Conservation (phyloP, 2,329 filamentous ascomycete species). For the Trichoderma atrobrunneum region DNA sequence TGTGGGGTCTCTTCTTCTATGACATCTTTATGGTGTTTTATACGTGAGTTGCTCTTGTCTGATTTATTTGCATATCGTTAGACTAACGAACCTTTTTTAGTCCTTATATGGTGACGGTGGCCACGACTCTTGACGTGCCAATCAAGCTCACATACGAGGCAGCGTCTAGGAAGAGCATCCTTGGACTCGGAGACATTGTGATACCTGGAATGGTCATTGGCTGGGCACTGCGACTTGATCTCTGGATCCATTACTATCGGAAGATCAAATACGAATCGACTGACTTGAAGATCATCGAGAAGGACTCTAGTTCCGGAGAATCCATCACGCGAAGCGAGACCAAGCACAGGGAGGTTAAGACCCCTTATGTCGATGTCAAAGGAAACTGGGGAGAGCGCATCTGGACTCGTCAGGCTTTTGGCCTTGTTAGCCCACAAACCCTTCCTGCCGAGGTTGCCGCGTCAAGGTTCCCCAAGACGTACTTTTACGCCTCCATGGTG, state of each 20-base stretch:
- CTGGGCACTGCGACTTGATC: slow-evolving; percentile 84
- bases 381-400: slow-evolving; percentile 80
- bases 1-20: slow-evolving; percentile 83
- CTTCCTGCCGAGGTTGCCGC: slow-evolving; percentile 37
- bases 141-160: slow-evolving; percentile 81
- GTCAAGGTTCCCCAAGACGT: slow-evolving; percentile 71
- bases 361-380: slow-evolving; percentile 56
- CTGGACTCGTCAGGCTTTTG: slow-evolving; percentile 57
- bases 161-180: slow-evolving; percentile 71
- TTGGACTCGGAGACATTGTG: slow-evolving; percentile 92
- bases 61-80: slow-evolving; percentile 23
- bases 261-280: slow-evolving; percentile 53
- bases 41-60: slow-evolving; percentile 52
- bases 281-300: slow-evolving; percentile 35
- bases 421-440: slow-evolving; percentile 25
- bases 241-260: slow-evolving; percentile 76
- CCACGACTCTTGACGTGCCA: slow-evolving; percentile 83
- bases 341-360: slow-evolving; percentile 49
- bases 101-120: slow-evolving; percentile 82
- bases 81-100: slow-evolving; percentile 34
- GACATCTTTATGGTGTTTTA: slow-evolving; percentile 93
- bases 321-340: slow-evolving; percentile 36
- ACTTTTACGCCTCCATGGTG: slow-evolving; percentile 73
- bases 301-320: slow-evolving; percentile 33
- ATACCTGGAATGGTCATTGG: slow-evolving; percentile 88